phyloP scores from a whole-genome alignment of 176 grass and related monocot genomes.

The Zizania latifolia region DNA sequence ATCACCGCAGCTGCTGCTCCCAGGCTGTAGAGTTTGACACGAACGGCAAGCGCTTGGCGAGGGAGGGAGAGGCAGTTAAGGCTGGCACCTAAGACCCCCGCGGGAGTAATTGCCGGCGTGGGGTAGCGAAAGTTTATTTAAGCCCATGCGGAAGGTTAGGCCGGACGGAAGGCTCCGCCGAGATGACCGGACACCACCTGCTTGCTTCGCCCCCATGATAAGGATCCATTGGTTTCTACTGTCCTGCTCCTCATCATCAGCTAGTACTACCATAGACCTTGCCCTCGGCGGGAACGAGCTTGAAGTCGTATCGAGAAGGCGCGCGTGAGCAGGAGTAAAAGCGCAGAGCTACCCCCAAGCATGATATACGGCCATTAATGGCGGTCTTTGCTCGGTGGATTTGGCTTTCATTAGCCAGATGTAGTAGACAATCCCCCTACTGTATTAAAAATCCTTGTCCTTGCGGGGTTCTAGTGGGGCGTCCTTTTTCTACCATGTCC shows the following conservation, averaged over 20 bases:
- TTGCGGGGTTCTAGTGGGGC: background rate
- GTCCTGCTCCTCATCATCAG: background rate
- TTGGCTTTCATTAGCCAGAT: constrained; percentile 42
- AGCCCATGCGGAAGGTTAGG: constrained; percentile 15
- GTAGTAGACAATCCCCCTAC: background rate
- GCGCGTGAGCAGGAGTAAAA: constrained; percentile 51
- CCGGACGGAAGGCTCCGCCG: background rate
- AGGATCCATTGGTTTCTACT: background rate
- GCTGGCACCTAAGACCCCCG: constrained; percentile 42
- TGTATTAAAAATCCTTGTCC: constrained; percentile 27
- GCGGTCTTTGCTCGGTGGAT: constrained; percentile 22
- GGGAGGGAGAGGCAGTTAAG: constrained; percentile 36
- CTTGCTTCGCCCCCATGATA: constrained; percentile 5
- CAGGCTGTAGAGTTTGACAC: constrained; percentile 37
- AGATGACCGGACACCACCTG: constrained; percentile 28
- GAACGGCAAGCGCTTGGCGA: constrained; percentile 38
- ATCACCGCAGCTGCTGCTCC: background rate
- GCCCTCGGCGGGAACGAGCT: no score
- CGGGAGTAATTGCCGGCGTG: constrained; percentile 36
- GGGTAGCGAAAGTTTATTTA: constrained; percentile 38
- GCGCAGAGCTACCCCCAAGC: constrained; percentile 31
- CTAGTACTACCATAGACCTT: no score
- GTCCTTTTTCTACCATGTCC: constrained; percentile 1
- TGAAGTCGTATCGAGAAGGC: constrained; percentile 12
- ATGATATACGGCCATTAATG: constrained; percentile 40